A percentile compares a stretch with the other conserved stretches of the same genome.
These are phyloP conservation scores for Rhytidiadelphus loreus DNA, from an alignment of 225 moss, liverwort and hornwort species.

Conservation along the genomic window DNA sequence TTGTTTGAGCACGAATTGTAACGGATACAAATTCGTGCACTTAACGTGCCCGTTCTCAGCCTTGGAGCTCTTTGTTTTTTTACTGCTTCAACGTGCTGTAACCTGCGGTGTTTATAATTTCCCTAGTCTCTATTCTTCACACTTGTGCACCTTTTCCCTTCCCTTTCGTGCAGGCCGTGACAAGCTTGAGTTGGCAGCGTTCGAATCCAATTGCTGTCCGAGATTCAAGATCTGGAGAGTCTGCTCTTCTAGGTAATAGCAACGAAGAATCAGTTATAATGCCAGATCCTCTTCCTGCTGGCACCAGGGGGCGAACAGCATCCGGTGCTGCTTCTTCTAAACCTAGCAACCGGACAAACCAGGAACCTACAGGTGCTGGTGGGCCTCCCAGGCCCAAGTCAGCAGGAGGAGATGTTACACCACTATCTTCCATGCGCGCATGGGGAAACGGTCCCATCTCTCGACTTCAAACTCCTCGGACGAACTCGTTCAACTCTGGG, in stretches of 20 bases:
- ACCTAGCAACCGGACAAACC: constrained; percentile 45
- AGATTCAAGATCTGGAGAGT: constrained; percentile 79
- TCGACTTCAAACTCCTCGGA: constrained; percentile 70
- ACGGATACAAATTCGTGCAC: background rate
- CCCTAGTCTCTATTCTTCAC: background rate
- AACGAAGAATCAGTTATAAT: constrained; percentile 96
- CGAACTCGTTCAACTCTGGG: constrained; percentile 54
- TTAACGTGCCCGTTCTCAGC: background rate
- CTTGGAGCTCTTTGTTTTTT: background rate
- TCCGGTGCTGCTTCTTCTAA: constrained; percentile 44
- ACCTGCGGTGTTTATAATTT: background rate
- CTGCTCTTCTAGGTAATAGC: constrained; percentile 75
- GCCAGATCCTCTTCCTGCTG: constrained; percentile 98
- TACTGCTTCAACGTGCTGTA: background rate
- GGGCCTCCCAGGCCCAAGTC: constrained; percentile 48
- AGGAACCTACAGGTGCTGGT: constrained; percentile 35
- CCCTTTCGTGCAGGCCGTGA: constrained; percentile 58
- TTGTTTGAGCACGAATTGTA: background rate
- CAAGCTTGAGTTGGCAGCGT: constrained; percentile 97
- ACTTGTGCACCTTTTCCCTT: background rate
- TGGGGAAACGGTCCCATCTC: constrained; percentile 85
- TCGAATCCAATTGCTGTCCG: constrained; percentile 86
- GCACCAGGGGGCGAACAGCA: constrained; percentile 64
- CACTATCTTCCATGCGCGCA: constrained; percentile 33
- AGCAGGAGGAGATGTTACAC: constrained; percentile 44